These are phyloP conservation scores for Akanthomyces lecanii DNA, from an alignment of 2,329 filamentous ascomycete genomes.

Conservation along the genomic window DNA sequence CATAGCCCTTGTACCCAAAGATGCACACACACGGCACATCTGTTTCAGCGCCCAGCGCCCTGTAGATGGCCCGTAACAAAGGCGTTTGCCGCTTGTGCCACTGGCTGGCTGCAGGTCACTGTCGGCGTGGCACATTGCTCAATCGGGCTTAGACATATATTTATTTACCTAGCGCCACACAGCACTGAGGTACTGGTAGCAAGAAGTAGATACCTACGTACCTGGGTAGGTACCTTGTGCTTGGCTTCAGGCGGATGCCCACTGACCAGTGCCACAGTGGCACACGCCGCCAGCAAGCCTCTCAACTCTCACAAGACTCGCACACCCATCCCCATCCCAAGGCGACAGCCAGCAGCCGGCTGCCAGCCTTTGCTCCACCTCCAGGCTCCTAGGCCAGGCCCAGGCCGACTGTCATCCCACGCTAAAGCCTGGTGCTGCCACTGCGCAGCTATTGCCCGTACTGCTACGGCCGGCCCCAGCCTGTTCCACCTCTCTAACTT, in stretches of 20 bases:
- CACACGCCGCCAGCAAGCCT: too few relatives aligned
- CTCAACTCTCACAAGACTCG: not conserved
- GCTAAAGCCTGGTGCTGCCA: not conserved
- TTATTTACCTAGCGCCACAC: too few relatives aligned
- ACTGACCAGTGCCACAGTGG: too few relatives aligned
- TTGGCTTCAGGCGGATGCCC: too few relatives aligned
- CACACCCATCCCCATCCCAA: not conserved
- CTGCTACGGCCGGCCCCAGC: not conserved
- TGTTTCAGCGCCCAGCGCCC: not conserved
- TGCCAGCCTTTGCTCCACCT: not conserved
- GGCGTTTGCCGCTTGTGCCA: not conserved
- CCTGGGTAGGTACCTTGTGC: too few relatives aligned
- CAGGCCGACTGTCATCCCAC: conserved; percentile 4
- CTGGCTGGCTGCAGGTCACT: not conserved
- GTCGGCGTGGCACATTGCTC: not conserved
- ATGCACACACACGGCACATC: too few relatives aligned
- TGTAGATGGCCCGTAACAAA: not conserved
- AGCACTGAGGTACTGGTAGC: too few relatives aligned
- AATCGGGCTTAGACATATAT: not conserved
- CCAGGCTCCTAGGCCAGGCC: not conserved
- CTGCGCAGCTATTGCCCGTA: not conserved
- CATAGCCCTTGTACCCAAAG: too few relatives aligned
- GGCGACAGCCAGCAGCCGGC: not conserved
- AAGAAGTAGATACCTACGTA: not conserved
- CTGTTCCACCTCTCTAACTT: not conserved